phyloP scores from a whole-genome alignment of 2,329 filamentous ascomycete genomes.

The Colletotrichum orbiculare region DNA sequence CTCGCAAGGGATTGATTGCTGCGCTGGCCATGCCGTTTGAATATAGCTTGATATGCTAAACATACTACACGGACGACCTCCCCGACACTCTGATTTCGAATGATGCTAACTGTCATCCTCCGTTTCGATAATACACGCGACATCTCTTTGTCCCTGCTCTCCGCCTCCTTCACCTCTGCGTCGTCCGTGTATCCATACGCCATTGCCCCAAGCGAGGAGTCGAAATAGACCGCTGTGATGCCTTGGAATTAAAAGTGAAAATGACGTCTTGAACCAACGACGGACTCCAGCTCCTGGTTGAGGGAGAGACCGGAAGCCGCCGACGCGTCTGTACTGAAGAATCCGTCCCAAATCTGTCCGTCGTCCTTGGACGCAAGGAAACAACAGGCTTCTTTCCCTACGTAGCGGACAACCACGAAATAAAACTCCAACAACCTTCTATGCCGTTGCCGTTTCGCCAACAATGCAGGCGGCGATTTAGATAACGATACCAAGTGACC shows the following conservation, averaged over 20 bases:
- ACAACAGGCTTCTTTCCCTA: slow-evolving; percentile 25
- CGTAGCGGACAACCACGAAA: slow-evolving; percentile 25
- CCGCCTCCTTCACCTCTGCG: slow-evolving; percentile 8
- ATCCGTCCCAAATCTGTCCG: slow-evolving; percentile 18
- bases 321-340: slow-evolving; percentile 28
- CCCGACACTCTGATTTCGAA: too few relatives aligned
- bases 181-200: slow-evolving; percentile 33
- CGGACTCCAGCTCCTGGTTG: slow-evolving; percentile 1
- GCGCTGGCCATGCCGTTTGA: neutral
- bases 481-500: slow-evolving; percentile 31
- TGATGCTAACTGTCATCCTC: too few relatives aligned
- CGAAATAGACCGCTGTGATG: slow-evolving; percentile 23
- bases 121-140: too few relatives aligned
- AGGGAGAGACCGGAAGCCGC: slow-evolving; percentile 19
- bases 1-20: neutral
- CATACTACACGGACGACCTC: too few relatives aligned
- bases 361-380: slow-evolving; percentile 26
- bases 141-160: slow-evolving; percentile 10
- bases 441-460: slow-evolving; percentile 35
- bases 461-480: slow-evolving; percentile 33
- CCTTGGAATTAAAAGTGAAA: slow-evolving; percentile 31
- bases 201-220: slow-evolving; percentile 27
- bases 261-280: slow-evolving; percentile 25
- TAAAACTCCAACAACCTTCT: slow-evolving; percentile 27
- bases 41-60: slow-evolving; percentile 17